These are phyloP conservation scores for Triticum dicoccoides DNA, from an alignment of 176 grass and related monocot species.

Conservation along the genomic window DNA sequence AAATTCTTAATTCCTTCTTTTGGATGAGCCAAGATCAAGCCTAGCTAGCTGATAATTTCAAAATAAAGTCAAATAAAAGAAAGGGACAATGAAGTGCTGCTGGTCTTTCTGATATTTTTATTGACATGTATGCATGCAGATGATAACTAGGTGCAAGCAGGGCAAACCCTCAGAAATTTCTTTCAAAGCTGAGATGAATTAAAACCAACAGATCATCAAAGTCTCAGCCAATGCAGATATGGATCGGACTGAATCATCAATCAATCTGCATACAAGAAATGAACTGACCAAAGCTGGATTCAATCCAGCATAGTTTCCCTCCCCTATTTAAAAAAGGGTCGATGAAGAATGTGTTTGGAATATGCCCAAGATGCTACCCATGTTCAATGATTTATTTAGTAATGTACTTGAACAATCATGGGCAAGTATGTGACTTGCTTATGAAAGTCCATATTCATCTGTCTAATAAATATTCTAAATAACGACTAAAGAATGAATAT, in stretches of 20 bases:
- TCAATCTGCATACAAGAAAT: neutral
- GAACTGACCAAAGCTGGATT: neutral
- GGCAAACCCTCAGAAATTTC: neutral
- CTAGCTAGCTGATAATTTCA: neutral
- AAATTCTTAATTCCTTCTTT: neutral
- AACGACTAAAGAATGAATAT: neutral
- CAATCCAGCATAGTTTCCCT: neutral
- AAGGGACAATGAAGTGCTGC: neutral
- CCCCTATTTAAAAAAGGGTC: neutral
- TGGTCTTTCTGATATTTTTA: neutral
- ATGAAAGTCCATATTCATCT: too few species aligned
- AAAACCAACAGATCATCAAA: neutral
- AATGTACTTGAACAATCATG: too few species aligned
- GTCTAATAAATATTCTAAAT: neutral
- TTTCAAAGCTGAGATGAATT: neutral
- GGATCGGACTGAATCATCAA: neutral
- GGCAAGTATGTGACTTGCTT: too few species aligned
- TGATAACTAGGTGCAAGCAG: neutral
- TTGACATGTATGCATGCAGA: neutral
- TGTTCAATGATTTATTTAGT: too few species aligned
- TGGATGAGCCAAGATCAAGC: neutral
- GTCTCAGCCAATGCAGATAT: neutral
- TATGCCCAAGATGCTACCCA: neutral
- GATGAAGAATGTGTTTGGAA: neutral
- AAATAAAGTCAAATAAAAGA: slow-evolving; percentile 3